Base-by-base conservation (phyloP, 179 eudicot genomes). In the Silene coronaria region DNA sequence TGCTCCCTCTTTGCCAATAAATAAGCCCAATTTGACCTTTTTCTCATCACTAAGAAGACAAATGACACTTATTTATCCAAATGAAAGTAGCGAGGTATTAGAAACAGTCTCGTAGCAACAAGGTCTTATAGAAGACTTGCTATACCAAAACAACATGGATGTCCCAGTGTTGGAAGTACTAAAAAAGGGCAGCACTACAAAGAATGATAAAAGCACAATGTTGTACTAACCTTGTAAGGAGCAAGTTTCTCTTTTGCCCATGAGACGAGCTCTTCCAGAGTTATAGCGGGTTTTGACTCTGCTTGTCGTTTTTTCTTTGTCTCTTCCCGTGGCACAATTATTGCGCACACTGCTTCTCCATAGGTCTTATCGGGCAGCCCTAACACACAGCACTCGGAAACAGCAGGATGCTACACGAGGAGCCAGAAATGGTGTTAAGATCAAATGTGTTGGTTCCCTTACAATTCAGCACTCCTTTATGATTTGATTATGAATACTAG, bases 241-340 rank as follows among this genome's bases (percentile, higher is more conserved):
- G 99, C 99, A 73, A 95, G 97, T 83, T 87, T 89, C 30, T 88
- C 93, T 82, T 91, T 91, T 66, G 97, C 97, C 97, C 91, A 88
- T 19, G 77, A 63, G 73, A 83, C 73, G 69, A 95, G 89, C 79
- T 95, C 97, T 84, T 89, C 88, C 78, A 95, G 85, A 70, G 88
- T 88, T 57, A 95, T 53, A 70, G 91, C 90, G 12, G 96, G 91
- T 82, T 89, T 87, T 79, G 83, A 74, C 74, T 91, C 91, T 76
- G 84, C 86, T 67, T 84, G 86, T 34, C 72, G 85, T 58, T 79
- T 84, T 76, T 77, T 85, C 78, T 87, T 90, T 8, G 78, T 77
- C 66, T 87, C 93, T 61, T 83, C 88, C 21, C 86, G 83, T 6
- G 97, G 99, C 55, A 95, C 91, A 82, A 95, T 81, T 79, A 95